Evolutionary conservation across 192 early-diverging fungal species (phyloP), one percentile per base, ranked within the genome.

Genomic region (Spizellomyces sp.): DNA sequence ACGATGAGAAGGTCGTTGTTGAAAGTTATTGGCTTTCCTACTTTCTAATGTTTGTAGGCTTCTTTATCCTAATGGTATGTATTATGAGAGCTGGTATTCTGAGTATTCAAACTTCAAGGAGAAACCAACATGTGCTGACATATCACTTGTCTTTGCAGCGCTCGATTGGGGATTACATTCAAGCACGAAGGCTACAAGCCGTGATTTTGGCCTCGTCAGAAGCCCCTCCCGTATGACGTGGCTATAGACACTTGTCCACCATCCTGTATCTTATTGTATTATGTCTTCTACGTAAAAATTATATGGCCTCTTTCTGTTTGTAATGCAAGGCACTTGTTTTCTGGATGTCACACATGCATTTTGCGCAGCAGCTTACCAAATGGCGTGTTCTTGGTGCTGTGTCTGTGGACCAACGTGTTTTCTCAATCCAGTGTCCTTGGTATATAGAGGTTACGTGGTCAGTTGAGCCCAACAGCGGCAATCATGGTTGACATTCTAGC

Each of bases 41-140:
- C 66, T 61, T 92, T 62, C 79, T 96, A 48, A 87, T 94, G 81
- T 69, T 92, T 21, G 64, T 93, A 19, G 93, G 92, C 9, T 86
- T 85, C 47, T 87, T 87, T 45, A 88, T 96, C 64, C 83, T 94
- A 45, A 75, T 92, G 52, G 79, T 80, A 73, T 8, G 67, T 71
- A 36, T 55, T 64, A 21, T 69, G 46, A 36, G 3, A 36, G 27
- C 27, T 0, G 27, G 45, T 43, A 45, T 17, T 2, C 21, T 66
- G 4, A 21, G 21, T 14, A 58, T 42, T 36, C 41, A 21, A 6
- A 22, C 6, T 17, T 19, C 65, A 43, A 17, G n/a, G 27, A 36
- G 27, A 36, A 36, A 2, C 27, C 27, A 36, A 36, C 0, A 3
- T 36, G 36, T 68, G 14, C 27, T 68, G 48, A 52, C 64, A 41